phyloP scores from a whole-genome alignment of 495 filamentous ascomycete genomes.

The Penicillium psychrofluorescens region DNA sequence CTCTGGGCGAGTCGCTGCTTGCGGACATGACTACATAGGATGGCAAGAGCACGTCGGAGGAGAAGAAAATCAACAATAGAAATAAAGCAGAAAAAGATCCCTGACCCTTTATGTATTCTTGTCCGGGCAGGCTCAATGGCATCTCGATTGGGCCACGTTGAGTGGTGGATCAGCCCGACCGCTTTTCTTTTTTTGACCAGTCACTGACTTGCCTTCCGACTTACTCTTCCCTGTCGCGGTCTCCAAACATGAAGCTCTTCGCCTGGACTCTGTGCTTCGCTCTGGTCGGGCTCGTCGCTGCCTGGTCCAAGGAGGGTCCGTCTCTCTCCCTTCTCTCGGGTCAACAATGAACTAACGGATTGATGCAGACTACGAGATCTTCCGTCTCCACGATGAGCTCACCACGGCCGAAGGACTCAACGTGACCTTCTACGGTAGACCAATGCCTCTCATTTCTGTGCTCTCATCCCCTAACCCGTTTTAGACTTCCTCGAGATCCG shows the following conservation, averaged over 20 bases:
- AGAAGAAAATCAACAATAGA: too few relatives aligned
- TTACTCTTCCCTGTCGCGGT: slow-evolving; percentile 1
- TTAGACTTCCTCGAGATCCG: slow-evolving; percentile 73
- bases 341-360: not conserved
- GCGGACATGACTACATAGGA: too few relatives aligned
- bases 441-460: not conserved
- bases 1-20: too few relatives aligned
- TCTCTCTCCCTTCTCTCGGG: slow-evolving; percentile 1
- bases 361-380: slow-evolving; percentile 86
- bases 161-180: slow-evolving; percentile 9
- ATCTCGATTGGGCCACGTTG: slow-evolving; percentile 18
- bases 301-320: slow-evolving; percentile 81
- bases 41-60: too few relatives aligned
- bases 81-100: too few relatives aligned
- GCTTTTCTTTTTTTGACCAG: slow-evolving; percentile 9
- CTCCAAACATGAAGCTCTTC: slow-evolving; percentile 31
- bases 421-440: slow-evolving; percentile 78
- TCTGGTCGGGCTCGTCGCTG: slow-evolving; percentile 53
- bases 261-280: slow-evolving; percentile 25
- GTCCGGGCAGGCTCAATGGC: not conserved
- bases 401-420: slow-evolving; percentile 65
- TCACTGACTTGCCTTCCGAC: slow-evolving; percentile 1
- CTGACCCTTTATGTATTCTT: not conserved
- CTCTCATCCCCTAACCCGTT: not conserved
- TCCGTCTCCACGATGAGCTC: slow-evolving; percentile 84